Evolutionary conservation across 306 rosid genomes (phyloP), one percentile per base, ranked within the genome.

Genomic region (Acacia acuminata): DNA sequence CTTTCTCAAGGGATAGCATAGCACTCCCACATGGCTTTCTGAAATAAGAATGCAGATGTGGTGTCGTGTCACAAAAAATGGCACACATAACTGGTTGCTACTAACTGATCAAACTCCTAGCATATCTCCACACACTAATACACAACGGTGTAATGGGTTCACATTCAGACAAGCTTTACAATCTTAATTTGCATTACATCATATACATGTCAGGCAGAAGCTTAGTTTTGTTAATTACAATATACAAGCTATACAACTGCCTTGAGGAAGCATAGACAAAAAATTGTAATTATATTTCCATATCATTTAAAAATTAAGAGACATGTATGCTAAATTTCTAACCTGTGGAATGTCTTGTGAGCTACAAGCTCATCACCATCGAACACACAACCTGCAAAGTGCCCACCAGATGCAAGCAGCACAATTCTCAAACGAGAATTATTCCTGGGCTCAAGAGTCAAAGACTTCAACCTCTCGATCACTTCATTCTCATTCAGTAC

Each of bases 311-410:
- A 30, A 15, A 42, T 40, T 13, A 40, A 43, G 42, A 82, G 65
- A 80, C 50, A 64, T 68, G 79, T 24, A 15, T 80, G 22, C 90
- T 51, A 51, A 17, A 51, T 51, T 51, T 51, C 22, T 16, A 82
- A 95, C 99, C 99, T 91, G 91, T 96, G 99, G 83, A 96, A 96
- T 76, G 98, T 96, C 90, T 96, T 96, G 87, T 90, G 92, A 90
- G 97, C 98, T 78, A 93, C 92, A 79, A 92, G 89, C 11, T 13
- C 71, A 78, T 82, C 91, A 61, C 99, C 99, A 42, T 92, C 97
- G 77, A 96, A 93, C 70, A 96, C 98, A 84, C 99, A 92, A 17
- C 97, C 97, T 0, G 94, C 99, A 75, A 96, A 96, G 82, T 96
- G 98, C 64, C 99, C 99, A 70, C 98, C 99, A 3, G 97, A 92